phyloP scores from a whole-genome alignment of 331 rosid species.

The Malus hybrid region DNA sequence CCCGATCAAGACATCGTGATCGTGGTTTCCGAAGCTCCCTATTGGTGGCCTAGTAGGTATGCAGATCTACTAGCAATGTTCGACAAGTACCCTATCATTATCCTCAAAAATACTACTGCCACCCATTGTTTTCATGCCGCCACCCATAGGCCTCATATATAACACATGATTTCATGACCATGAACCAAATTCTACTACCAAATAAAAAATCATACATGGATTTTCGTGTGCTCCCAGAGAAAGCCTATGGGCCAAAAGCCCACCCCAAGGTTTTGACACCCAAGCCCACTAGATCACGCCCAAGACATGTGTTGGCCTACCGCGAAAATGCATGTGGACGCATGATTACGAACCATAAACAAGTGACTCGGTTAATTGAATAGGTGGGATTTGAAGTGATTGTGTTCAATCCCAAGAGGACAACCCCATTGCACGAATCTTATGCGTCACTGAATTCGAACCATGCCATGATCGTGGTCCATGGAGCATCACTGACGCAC shows the following conservation, averaged over 20 bases:
- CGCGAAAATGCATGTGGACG: constrained; percentile 29
- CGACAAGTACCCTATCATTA: constrained; percentile 20
- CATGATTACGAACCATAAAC: constrained; percentile 25
- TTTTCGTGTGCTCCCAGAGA: constrained; percentile 24
- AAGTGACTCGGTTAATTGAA: constrained; percentile 21
- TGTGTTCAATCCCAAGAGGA: constrained; percentile 23
- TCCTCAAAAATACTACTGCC: constrained; percentile 4
- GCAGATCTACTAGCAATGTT: constrained; percentile 15
- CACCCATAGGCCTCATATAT: constrained; percentile 21
- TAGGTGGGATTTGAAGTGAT: constrained; percentile 43
- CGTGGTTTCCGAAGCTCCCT: constrained; percentile 18
- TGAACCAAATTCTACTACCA: constrained; percentile 28
- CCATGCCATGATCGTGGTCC: constrained; percentile 54
- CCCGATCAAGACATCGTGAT: constrained; percentile 23
- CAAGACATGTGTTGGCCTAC: constrained; percentile 22
- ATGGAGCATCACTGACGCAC: constrained; percentile 59
- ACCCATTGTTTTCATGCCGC: constrained; percentile 43
- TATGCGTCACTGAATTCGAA: constrained; percentile 34
- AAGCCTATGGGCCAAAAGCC: constrained; percentile 8
- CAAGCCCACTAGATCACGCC: not conserved
- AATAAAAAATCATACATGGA: constrained; percentile 23
- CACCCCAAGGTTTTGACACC: not conserved
- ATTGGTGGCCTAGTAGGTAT: constrained; percentile 46
- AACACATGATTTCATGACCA: constrained; percentile 35
- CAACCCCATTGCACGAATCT: constrained; percentile 6